Percentiles rank a stretch among this genome's conserved stretches.
phyloP scores from a whole-genome alignment of 768 basidiomycete species.

The Leccinum disarticulatum region DNA sequence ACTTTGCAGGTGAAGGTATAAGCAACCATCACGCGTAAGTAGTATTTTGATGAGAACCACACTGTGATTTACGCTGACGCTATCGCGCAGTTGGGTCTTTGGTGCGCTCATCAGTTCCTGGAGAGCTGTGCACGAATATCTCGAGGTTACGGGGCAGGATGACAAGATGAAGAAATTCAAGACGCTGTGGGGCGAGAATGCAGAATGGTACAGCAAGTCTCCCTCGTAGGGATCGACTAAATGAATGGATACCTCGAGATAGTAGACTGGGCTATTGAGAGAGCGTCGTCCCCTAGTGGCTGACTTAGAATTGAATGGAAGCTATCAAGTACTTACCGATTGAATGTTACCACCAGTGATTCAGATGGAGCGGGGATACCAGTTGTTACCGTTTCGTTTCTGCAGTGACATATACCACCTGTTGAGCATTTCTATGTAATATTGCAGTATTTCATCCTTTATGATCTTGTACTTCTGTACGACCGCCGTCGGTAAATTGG shows the following conservation, averaged over 20 bases:
- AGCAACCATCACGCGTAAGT: slow-evolving; percentile 39
- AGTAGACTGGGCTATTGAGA: too few relatives aligned
- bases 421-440: too few relatives aligned
- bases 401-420: too few relatives aligned
- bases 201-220: slow-evolving; percentile 25
- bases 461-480: too few relatives aligned
- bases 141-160: slow-evolving; percentile 13
- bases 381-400: too few relatives aligned
- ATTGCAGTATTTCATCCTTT: too few relatives aligned
- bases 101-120: slow-evolving; percentile 40
- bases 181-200: slow-evolving; percentile 29
- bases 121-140: slow-evolving; percentile 33
- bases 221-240: background rate
- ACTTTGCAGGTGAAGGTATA: slow-evolving; percentile 18
- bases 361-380: too few relatives aligned
- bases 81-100: slow-evolving; percentile 33
- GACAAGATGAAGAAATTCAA: slow-evolving; percentile 20
- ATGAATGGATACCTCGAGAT: too few relatives aligned
- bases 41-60: background rate
- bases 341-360: too few relatives aligned
- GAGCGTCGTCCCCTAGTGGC: too few relatives aligned
- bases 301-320: too few relatives aligned
- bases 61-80: background rate
- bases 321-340: too few relatives aligned
- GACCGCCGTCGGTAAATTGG: slow-evolving; percentile 7